Evolutionary conservation across 1,139 yeast species (phyloP), one percentile per base, ranked within the genome.

Genomic region (Nematodospora anomalae): DNA sequence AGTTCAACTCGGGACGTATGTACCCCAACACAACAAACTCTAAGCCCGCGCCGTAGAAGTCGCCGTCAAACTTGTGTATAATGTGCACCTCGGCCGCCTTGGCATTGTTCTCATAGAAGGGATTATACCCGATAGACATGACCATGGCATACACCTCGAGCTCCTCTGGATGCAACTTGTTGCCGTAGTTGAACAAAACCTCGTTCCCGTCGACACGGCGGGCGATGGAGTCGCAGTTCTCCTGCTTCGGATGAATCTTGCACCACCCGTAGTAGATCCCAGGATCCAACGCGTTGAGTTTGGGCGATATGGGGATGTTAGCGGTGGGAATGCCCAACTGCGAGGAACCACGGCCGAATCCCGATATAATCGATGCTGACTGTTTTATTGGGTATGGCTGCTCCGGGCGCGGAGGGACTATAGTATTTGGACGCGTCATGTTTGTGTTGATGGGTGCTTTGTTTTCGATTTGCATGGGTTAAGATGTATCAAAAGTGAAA

Each of bases 281-380:
- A 0, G 94, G 75, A 1, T 80, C 81, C 28, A 84, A 63, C 3
- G 58, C 43, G 25, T 71, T 62, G 32, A 75, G 46, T 16, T 74
- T 58, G 14, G 72, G 70, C 10, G 71, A 74, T 8, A 87, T 74
- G 1, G 90, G 88, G 16, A 90, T 77, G 53, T 92, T 92, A 12
- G 97, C 98, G 0, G 98, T 92, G 3, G 98, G 98, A 37, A 89
- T 85, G 0, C 97, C 97, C 32, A 94, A 70, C 51, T 89, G 96
- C 0, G 94, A 63, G 0, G 96, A 87, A 1, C 99, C 99, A 42
- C 99, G 74, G 4, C 98, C 99, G 61, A 87, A 92, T 0, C 99
- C 98, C 28, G 92, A 76, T 15, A 86, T 76, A 26, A 94, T 79
- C 24, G 68, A 65, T 6, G 88, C 64, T 36, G 61, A 60, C 8